Percentiles rank a stretch among this genome's conserved stretches.
Conservation (phyloP, 352 stramenopile genomes). For the Globisporangium megalacanthum region DNA sequence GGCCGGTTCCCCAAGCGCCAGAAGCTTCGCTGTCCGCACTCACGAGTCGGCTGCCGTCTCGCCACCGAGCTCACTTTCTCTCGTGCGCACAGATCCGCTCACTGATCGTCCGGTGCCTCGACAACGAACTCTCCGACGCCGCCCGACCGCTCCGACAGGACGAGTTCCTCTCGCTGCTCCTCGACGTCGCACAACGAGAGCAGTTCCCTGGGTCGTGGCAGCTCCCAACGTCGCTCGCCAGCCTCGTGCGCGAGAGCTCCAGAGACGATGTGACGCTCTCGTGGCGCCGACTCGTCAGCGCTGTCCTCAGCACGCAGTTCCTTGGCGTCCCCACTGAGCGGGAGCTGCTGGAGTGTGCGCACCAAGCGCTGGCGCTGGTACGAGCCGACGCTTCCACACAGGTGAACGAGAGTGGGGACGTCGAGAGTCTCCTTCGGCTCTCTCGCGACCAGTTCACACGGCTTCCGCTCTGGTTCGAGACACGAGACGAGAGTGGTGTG, state of each 20-base stretch:
- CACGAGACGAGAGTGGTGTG: neutral
- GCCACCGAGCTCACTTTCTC: conserved; percentile 13
- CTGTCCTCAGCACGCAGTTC: conserved; percentile 34
- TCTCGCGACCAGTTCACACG: conserved; percentile 21
- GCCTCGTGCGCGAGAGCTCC: conserved; percentile 23
- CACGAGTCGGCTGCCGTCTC: conserved; percentile 7
- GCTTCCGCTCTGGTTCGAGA: conserved; percentile 43
- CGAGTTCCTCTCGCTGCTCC: conserved; percentile 30
- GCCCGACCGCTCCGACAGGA: conserved; percentile 14
- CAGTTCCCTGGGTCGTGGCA: conserved; percentile 33
- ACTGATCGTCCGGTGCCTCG: conserved; percentile 4
- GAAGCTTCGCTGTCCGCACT: conserved; percentile 3
- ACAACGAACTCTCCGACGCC: neutral
- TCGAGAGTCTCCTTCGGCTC: conserved; percentile 3
- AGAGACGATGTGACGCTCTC: conserved; percentile 5
- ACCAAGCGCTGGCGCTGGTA: neutral
- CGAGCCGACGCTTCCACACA: neutral
- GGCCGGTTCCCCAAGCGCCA: conserved; percentile 11
- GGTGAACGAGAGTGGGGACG: neutral
- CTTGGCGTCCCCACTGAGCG: conserved; percentile 20
- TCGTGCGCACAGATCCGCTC: conserved; percentile 6
- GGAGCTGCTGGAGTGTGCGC: conserved; percentile 16
- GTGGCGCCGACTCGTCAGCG: conserved; percentile 39
- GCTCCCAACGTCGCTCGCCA: conserved; percentile 24
- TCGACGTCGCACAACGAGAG: conserved; percentile 23